phyloP scores from a whole-genome alignment of 176 grass and related monocot genomes.

The Triticum urartu region DNA sequence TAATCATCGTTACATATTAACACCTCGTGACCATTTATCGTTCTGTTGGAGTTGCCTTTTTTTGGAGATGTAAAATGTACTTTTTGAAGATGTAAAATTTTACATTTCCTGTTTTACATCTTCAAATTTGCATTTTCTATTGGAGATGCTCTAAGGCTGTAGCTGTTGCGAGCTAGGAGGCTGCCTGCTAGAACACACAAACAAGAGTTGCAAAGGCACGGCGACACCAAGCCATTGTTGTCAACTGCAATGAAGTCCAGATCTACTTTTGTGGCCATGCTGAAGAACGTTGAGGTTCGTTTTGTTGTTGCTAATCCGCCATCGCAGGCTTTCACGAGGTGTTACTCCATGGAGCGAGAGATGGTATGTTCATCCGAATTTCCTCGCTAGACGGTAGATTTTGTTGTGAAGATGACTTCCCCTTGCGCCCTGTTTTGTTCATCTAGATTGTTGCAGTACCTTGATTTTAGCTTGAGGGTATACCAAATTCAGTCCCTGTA shows the following conservation, averaged over 20 bases:
- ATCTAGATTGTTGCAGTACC: background rate
- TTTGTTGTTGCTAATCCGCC: background rate
- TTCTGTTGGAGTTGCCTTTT: too few species aligned
- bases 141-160: constrained; percentile 20
- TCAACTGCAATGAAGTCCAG: background rate
- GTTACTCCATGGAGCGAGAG: constrained; percentile 25
- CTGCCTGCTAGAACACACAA: background rate
- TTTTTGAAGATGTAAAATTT: too few species aligned
- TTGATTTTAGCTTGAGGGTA: background rate
- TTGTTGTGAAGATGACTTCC: background rate
- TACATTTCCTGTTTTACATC: too few species aligned
- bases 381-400: constrained; percentile 6
- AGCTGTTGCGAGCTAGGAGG: constrained; percentile 22
- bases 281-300: constrained; percentile 1
- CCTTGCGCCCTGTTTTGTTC: background rate
- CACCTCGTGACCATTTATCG: too few species aligned
- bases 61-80: too few species aligned
- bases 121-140: too few species aligned
- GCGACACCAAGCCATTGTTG: background rate
- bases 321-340: background rate
- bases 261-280: background rate
- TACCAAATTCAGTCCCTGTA: background rate
- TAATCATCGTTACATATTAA: too few species aligned
- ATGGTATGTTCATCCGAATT: constrained; percentile 15
- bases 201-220: background rate